Evolutionary conservation across 2,329 filamentous ascomycete species (phyloP).

Genomic region (Dactylellina sp.): DNA sequence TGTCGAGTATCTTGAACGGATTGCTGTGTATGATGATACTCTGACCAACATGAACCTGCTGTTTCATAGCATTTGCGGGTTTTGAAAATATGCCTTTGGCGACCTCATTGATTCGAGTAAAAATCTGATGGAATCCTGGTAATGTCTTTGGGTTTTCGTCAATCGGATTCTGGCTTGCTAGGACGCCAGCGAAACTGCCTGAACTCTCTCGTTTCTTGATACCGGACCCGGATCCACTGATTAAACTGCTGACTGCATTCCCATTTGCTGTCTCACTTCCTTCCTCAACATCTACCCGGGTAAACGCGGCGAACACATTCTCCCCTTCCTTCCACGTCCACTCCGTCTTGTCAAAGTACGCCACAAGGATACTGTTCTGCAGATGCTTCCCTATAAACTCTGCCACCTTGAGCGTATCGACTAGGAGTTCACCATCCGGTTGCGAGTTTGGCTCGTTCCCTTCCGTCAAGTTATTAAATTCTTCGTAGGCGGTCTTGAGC

Average conservation of each 20-base stretch:
- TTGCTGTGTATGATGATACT: constrained; percentile 58
- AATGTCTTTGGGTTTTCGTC: constrained; percentile 43
- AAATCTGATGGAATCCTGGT: constrained; percentile 59
- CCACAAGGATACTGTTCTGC: constrained; percentile 58
- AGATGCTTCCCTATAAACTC: constrained; percentile 60
- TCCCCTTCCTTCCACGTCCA: constrained; percentile 58
- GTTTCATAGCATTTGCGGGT: constrained; percentile 60
- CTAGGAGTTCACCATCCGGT: constrained; percentile 38
- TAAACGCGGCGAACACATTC: constrained; percentile 59
- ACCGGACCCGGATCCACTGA: constrained; percentile 46
- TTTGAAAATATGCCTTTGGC: constrained; percentile 60
- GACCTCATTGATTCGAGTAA: constrained; percentile 59
- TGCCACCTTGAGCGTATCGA: constrained; percentile 60
- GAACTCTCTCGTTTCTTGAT: constrained; percentile 55
- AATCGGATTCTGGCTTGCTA: constrained; percentile 7
- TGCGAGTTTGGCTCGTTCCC: constrained; percentile 59
- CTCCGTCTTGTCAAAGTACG: constrained; percentile 58
- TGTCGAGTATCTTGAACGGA: constrained; percentile 57
- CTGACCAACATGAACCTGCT: constrained; percentile 59
- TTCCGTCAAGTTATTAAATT: constrained; percentile 60
- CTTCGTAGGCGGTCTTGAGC: constrained; percentile 60
- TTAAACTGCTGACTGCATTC: constrained; percentile 42
- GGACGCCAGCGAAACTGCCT: constrained; percentile 27
- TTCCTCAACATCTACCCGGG: constrained; percentile 37
- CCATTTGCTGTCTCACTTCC: neutral